These are phyloP conservation scores for Medakamo hakoo DNA, from an alignment of 139 green algal species.

Conservation along the genomic window DNA sequence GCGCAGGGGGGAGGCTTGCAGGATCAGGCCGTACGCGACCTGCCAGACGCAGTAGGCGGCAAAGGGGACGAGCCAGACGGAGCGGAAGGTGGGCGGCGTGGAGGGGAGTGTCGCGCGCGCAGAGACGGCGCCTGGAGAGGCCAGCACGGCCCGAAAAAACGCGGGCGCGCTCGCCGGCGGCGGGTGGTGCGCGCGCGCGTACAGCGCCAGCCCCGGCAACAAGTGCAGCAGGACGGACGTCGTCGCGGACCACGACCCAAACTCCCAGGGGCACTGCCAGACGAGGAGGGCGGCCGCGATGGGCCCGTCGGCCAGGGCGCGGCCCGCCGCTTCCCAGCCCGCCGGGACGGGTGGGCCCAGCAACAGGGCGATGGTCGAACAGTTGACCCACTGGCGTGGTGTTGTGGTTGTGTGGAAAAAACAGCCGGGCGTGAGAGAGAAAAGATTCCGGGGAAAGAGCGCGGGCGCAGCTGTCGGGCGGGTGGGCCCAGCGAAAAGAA, in stretches of 20 bases:
- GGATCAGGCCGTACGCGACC: constrained; percentile 37
- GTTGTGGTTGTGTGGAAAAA: too few relatives aligned
- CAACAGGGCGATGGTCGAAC: constrained; percentile 13
- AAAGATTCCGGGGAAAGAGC: too few relatives aligned
- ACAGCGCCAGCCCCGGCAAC: constrained; percentile 45
- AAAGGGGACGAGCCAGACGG: constrained; percentile 23
- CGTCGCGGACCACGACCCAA: constrained; percentile 10
- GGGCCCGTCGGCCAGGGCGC: constrained; percentile 39
- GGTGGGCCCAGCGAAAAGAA: too few relatives aligned
- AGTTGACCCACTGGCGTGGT: constrained; percentile 25
- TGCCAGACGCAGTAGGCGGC: constrained; percentile 47
- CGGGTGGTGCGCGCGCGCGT: constrained; percentile 20
- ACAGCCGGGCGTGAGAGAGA: too few relatives aligned
- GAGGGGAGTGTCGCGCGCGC: background rate
- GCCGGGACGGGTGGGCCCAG: constrained; percentile 9
- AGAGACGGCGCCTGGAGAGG: background rate
- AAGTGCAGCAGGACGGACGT: constrained; percentile 36
- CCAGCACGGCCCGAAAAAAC: too few relatives aligned
- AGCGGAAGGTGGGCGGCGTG: background rate
- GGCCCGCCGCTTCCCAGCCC: constrained; percentile 10
- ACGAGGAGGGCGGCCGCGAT: constrained; percentile 24
- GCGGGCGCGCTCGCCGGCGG: constrained; percentile 5
- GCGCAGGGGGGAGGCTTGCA: constrained; percentile 29
- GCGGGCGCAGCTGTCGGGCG: too few relatives aligned
- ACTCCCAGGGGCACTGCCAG: constrained; percentile 45